Evolutionary conservation across 1,284 basidiomycete genomes (phyloP), one percentile per base, ranked within the genome.

Genomic region (Ustilago xerochloae): DNA sequence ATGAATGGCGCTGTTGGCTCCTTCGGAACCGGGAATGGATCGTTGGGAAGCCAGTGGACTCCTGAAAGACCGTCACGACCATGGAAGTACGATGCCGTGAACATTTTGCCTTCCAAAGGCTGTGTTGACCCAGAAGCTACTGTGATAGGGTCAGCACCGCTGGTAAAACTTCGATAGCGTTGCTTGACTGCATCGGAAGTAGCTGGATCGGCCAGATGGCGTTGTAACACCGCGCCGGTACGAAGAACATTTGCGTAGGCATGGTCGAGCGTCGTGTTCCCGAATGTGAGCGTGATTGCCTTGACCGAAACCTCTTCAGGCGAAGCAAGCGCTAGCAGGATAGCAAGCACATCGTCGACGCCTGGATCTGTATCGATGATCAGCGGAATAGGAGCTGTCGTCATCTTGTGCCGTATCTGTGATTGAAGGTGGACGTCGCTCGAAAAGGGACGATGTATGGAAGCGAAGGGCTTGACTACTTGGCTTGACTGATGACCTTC

Each of bases 271-370:
- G 82, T 81, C 16, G 84, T 85, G 62, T 87, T 87, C 43, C 86
- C 86, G 72, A 85, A 83, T 1, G 91, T 90, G 6, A 92, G 86
- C 26, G 92, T 88, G 74, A 92, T 90, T 0, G 91, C 91, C 45
- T 84, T 80, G 24, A 84, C 68, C 16, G 65, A 51, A 16, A 80
- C 76, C 32, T 77, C 64, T 33, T 65, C 63, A 3, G 80, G 74
- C 10, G 79, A 79, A 5, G 70, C 80, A 22, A 80, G 66, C 0
- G 78, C 78, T 24, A 86, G 79, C 52, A 86, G 78, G 68, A 86
- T 90, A 36, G 94, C 94, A 46, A 96, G 85, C 36, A 90, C 88
- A 84, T 98, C 95, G 85, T 98, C 95, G 3, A 97, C 92, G 47
- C 95, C 95, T 22, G 85, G 85, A 60, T 85, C 85, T 2, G 83